Evolutionary conservation across 2,329 filamentous ascomycete species (phyloP).

Genomic region (Paraconiothyrium sp.): DNA sequence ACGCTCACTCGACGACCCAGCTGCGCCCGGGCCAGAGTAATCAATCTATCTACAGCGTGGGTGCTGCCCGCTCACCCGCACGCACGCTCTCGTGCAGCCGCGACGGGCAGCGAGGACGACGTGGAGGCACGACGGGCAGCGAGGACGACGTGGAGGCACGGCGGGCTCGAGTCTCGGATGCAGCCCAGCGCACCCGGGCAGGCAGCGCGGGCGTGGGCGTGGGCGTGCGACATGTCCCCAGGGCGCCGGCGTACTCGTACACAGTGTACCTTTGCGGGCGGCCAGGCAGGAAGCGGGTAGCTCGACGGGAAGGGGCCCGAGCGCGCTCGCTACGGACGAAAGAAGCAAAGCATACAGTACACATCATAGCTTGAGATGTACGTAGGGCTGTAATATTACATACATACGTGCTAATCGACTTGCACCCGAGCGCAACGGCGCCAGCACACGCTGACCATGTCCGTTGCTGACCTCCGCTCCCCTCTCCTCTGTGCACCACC

Average conservation of each 20-base stretch:
- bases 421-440: too few relatives aligned
- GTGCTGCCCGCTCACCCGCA: conserved; percentile 35
- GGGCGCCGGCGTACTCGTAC: conserved; percentile 7
- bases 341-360: conserved; percentile 15
- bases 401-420: too few relatives aligned
- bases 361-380: not conserved
- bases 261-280: conserved; percentile 8
- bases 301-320: conserved; percentile 21
- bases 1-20: conserved; percentile 31
- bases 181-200: not conserved
- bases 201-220: too few relatives aligned
- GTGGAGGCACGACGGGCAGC: not conserved
- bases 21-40: conserved; percentile 27
- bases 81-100: not conserved
- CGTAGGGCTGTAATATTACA: conserved; percentile 1
- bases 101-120: too few relatives aligned
- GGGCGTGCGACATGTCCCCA: conserved; percentile 7
- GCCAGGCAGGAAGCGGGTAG: not conserved
- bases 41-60: conserved; percentile 26
- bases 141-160: not conserved
- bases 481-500: not conserved
- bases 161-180: not conserved
- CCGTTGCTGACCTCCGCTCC: conserved; percentile 12
- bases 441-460: not conserved
- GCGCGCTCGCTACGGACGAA: conserved; percentile 4